Percentiles rank a stretch among this genome's conserved stretches.
These are phyloP conservation scores for Blechomonas ayalai DNA, from an alignment of 208 protist genomes.

Conservation along the genomic window DNA sequence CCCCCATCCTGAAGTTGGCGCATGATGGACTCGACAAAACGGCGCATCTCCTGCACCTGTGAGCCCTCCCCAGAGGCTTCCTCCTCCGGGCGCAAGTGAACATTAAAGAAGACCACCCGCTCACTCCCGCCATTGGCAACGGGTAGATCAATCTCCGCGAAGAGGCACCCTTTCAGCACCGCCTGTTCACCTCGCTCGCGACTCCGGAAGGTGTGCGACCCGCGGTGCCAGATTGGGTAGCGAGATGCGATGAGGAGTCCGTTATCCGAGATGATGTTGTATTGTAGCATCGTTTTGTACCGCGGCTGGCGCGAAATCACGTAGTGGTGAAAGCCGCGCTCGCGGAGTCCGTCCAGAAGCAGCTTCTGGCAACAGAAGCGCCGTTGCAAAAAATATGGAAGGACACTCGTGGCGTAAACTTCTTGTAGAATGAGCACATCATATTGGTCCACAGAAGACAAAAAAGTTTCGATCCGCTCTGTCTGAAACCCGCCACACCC, in stretches of 20 bases:
- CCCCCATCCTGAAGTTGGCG: conserved; percentile 22
- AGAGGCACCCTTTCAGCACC: conserved; percentile 69
- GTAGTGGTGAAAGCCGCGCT: conserved; percentile 75
- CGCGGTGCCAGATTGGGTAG: conserved; percentile 72
- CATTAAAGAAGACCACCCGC: conserved; percentile 73
- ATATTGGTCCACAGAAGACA: conserved; percentile 54
- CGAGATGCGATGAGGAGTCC: conserved; percentile 83
- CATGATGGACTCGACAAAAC: conserved; percentile 61
- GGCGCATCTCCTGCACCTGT: conserved; percentile 70
- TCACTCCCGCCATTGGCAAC: conserved; percentile 12
- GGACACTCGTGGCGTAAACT: conserved; percentile 70
- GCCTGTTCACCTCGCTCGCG: conserved; percentile 25
- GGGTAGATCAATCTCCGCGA: conserved; percentile 76
- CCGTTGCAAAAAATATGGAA: conserved; percentile 74
- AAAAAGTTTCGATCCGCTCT: conserved; percentile 75
- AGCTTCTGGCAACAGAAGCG: conserved; percentile 66
- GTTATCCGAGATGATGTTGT: conserved; percentile 75
- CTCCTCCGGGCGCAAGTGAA: conserved; percentile 75
- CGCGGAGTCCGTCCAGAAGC: conserved; percentile 63
- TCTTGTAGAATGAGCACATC: conserved; percentile 84
- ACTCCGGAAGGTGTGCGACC: conserved; percentile 77
- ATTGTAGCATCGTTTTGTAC: conserved; percentile 70
- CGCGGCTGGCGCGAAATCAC: conserved; percentile 80
- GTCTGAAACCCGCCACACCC: conserved; percentile 76
- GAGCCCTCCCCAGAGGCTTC: conserved; percentile 30